Conservation (phyloP, 176 grass and related monocot genomes). For the Oryza australiensis region DNA sequence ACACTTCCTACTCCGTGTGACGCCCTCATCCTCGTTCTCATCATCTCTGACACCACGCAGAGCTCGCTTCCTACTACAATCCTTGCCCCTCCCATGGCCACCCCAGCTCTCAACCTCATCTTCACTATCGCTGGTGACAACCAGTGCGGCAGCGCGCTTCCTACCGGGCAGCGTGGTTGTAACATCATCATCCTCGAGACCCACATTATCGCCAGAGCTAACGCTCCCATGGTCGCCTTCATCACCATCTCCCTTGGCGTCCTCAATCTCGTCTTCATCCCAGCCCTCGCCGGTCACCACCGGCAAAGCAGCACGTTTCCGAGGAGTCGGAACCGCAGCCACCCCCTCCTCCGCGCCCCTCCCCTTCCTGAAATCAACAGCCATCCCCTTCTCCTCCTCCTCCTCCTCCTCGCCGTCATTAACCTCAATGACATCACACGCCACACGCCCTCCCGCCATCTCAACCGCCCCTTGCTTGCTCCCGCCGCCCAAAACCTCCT, state of each 20-base stretch:
- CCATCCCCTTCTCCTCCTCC: constrained; percentile 12
- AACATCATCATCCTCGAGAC: constrained; percentile 29
- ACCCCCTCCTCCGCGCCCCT: background rate
- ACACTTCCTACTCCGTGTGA: constrained; percentile 38
- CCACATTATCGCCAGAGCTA: background rate
- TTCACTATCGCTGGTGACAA: constrained; percentile 30
- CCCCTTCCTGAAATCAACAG: background rate
- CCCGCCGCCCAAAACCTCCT: background rate
- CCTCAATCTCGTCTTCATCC: background rate
- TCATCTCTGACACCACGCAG: background rate
- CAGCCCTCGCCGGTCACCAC: constrained; percentile 24
- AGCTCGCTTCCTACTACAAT: background rate
- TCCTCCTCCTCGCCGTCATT: constrained; percentile 37
- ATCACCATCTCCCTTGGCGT: background rate
- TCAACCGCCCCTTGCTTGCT: background rate
- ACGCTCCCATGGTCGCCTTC: background rate
- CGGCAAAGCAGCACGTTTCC: background rate
- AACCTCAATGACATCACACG: constrained; percentile 30
- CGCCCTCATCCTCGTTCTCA: background rate
- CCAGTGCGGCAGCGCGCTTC: background rate
- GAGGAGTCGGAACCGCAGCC: background rate
- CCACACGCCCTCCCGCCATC: background rate
- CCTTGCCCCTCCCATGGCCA: background rate
- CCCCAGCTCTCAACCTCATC: background rate
- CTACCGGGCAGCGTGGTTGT: background rate